Conservation (phyloP, 768 basidiomycete genomes). For the Kwoniella mangroviensis region DNA sequence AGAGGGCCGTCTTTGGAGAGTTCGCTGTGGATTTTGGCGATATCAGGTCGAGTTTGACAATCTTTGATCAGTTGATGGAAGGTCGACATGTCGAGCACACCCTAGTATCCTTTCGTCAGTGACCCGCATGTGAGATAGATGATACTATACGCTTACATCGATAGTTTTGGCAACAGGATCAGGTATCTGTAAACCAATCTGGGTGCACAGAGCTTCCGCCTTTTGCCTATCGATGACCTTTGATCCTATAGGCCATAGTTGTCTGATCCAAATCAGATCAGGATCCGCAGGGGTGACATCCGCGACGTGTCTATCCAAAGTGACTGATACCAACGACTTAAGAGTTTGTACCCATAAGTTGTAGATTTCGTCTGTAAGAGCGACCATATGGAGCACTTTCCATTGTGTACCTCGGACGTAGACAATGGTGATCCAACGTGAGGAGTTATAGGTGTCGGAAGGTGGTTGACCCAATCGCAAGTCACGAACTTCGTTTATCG, state of each 20-base stretch:
- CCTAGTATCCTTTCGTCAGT: conserved; percentile 17
- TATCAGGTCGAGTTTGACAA: conserved; percentile 81
- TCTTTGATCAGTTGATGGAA: conserved; percentile 82
- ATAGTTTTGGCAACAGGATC: conserved; percentile 7
- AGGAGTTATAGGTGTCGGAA: conserved; percentile 63
- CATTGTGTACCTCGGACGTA: conserved; percentile 65
- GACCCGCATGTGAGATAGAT: conserved; percentile 2
- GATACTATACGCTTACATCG: conserved; percentile 8
- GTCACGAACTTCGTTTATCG: conserved; percentile 85
- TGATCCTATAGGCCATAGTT: conserved; percentile 49
- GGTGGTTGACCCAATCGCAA: conserved; percentile 72
- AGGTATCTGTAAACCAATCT: conserved; percentile 44
- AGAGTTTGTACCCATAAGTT: conserved; percentile 70
- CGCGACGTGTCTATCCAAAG: conserved; percentile 39
- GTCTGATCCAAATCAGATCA: conserved; percentile 48
- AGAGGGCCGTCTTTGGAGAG: conserved; percentile 58
- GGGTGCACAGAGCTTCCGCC: conserved; percentile 39
- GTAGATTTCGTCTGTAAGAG: conserved; percentile 69
- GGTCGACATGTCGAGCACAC: conserved; percentile 61
- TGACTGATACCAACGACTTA: conserved; percentile 61
- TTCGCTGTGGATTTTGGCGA: conserved; percentile 69
- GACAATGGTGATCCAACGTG: conserved; percentile 82
- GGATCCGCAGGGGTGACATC: conserved; percentile 47
- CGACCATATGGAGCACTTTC: conserved; percentile 86
- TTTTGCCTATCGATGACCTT: conserved; percentile 41